Conservation (phyloP, 1,284 basidiomycete genomes). For the Apiotrichum sp. region DNA sequence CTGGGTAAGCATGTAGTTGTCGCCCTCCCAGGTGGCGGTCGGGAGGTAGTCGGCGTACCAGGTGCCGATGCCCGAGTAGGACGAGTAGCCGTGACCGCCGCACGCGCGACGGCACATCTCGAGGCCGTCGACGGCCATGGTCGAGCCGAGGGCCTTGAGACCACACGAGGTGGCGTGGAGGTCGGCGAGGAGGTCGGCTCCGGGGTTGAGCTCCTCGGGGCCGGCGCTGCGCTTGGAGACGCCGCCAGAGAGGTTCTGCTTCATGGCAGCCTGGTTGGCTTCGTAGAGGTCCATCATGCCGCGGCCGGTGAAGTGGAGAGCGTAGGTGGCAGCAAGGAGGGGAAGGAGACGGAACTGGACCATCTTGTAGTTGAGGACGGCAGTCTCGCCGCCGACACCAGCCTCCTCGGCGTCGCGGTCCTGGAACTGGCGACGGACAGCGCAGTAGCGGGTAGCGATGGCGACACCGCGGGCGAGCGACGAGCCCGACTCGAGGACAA, state of each 20-base stretch:
- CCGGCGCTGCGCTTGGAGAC: conserved; percentile 8
- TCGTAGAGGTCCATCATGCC: conserved; percentile 47
- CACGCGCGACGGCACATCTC: conserved; percentile 52
- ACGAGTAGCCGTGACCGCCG: conserved; percentile 56
- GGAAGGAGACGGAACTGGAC: conserved; percentile 56
- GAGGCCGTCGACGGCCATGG: conserved; percentile 51
- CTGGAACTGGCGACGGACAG: conserved; percentile 53
- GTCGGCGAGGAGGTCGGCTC: conserved; percentile 16
- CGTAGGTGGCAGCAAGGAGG: conserved; percentile 54
- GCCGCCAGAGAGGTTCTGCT: conserved; percentile 14
- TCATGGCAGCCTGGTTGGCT: conserved; percentile 19
- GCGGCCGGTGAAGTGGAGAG: conserved; percentile 53
- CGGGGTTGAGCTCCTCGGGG: conserved; percentile 19
- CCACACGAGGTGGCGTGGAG: conserved; percentile 17
- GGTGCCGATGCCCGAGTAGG: conserved; percentile 53
- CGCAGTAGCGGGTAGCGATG: conserved; percentile 52
- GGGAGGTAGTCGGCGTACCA: conserved; percentile 54
- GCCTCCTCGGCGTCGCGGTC: conserved; percentile 45
- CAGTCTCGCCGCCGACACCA: conserved; percentile 47
- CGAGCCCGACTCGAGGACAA: conserved; percentile 54
- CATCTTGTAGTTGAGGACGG: conserved; percentile 56
- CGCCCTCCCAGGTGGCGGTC: conserved; percentile 55
- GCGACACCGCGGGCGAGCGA: conserved; percentile 54
- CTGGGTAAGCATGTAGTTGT: conserved; percentile 54
- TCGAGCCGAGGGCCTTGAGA: conserved; percentile 42